Base-by-base conservation (phyloP, 225 moss, liverwort and hornwort species). In the Bryum argenteum region DNA sequence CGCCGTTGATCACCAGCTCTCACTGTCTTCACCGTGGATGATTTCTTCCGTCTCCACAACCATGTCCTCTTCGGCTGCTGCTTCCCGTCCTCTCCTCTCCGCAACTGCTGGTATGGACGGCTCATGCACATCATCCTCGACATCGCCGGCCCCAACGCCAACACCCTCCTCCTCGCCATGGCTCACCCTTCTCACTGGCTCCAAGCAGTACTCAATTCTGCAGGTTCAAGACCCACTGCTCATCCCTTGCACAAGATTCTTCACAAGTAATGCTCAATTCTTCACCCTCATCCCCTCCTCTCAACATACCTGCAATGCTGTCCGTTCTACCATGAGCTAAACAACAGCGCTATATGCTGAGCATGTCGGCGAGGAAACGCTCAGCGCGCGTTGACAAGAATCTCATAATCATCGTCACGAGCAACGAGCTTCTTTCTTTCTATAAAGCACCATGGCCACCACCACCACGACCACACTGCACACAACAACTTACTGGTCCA, bases 141-240 rank as follows among this genome's bases (percentile, higher is more conserved):
- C 66, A 87, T 16, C 70, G 84, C 84, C 8, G 87, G 87, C 2
- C 87, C 81, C 74, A 87, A 44, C 2, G 87, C 87, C 23, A 87
- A 20, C 61, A 87, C 87, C 17, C 84, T 77, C 77, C 81, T 79
- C 71, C 87, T 69, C 63, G 76, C 84, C 87, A 87, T 87, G 18
- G 7, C 14, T 8, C 14, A 1, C 14, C 44, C 20, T 12, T 45
- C 62, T 11, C 22, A 45, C 45, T 17, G 12, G 33, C 33, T 33
- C 33, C 48, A 17, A 48, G 17, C 6, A 48, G 16, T 17, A 1
- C 15, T 48, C 16, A 48, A 48, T 48, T 48, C 16, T 17, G 17
- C 48, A 15, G 14, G 5, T 47, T 17, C n/a, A n/a, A n/a, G n/a
- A n/a, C n/a, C n/a, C n/a, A n/a, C n/a, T n/a, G n/a, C n/a, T n/a